phyloP scores from a whole-genome alignment of 306 rosid species.

The Trichosanthes truncata region DNA sequence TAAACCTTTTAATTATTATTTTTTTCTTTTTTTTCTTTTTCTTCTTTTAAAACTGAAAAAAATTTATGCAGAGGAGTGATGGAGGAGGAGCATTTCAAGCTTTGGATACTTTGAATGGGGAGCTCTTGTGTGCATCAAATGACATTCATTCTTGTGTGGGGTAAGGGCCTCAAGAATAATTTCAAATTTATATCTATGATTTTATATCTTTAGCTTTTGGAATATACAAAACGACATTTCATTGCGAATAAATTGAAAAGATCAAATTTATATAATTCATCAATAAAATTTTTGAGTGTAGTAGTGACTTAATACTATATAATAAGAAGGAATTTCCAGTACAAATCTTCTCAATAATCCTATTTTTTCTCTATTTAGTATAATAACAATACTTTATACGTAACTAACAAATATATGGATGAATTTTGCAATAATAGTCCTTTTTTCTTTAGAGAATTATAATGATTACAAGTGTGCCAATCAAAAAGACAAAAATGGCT shows the following conservation, averaged over 20 bases:
- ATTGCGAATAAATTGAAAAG: not conserved
- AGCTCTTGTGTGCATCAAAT: slow-evolving; percentile 55
- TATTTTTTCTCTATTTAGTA: too few relatives aligned
- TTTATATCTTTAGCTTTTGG: not conserved
- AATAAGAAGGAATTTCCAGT: too few relatives aligned
- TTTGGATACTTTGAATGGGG: slow-evolving; percentile 59
- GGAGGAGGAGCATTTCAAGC: slow-evolving; percentile 89
- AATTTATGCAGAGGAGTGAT: slow-evolving; percentile 50
- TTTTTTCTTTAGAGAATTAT: too few relatives aligned
- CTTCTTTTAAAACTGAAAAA: not conserved
- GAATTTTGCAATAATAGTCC: too few relatives aligned
- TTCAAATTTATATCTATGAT: not conserved
- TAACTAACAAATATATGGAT: too few relatives aligned
- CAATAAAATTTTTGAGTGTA: too few relatives aligned
- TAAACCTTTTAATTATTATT: not conserved
- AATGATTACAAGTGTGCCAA: too few relatives aligned
- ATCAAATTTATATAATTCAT: not conserved
- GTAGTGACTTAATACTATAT: too few relatives aligned
- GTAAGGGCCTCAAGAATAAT: slow-evolving; percentile 19
- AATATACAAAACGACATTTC: not conserved
- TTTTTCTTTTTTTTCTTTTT: not conserved
- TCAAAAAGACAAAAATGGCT: too few relatives aligned
- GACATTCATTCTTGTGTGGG: slow-evolving; percentile 49
- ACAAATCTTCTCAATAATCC: too few relatives aligned
- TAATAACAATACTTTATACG: too few relatives aligned